Percentiles rank a stretch among this genome's conserved stretches.
phyloP scores from a whole-genome alignment of 116 monocot species.

The Thalassia testudinum region DNA sequence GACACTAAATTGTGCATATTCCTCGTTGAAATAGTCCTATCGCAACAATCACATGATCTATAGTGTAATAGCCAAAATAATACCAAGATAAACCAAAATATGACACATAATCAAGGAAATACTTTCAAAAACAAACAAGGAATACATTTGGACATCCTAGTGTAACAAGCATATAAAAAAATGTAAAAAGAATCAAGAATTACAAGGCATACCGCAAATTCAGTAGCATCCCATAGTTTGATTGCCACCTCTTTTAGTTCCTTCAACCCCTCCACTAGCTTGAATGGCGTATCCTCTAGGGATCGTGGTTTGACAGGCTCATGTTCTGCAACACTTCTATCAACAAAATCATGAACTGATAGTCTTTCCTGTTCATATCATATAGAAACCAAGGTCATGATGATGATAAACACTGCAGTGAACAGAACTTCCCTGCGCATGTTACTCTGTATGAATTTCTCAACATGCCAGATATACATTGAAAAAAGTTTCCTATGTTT shows the following conservation, averaged over 20 bases:
- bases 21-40: too few relatives aligned
- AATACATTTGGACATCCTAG: slow-evolving; percentile 9
- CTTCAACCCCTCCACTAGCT: slow-evolving; percentile 64
- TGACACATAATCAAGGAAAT: too few relatives aligned
- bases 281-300: slow-evolving; percentile 74
- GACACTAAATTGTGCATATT: too few relatives aligned
- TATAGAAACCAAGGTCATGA: background rate
- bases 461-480: too few relatives aligned
- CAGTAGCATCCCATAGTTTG: slow-evolving; percentile 56
- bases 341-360: slow-evolving; percentile 40
- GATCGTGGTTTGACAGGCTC: slow-evolving; percentile 54
- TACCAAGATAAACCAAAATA: too few relatives aligned
- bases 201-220: slow-evolving; percentile 99
- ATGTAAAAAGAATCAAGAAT: too few relatives aligned
- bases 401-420: background rate
- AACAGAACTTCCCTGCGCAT: background rate
- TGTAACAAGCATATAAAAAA: too few relatives aligned
- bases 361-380: slow-evolving; percentile 49
- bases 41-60: too few relatives aligned
- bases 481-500: too few relatives aligned
- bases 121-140: too few relatives aligned
- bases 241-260: slow-evolving; percentile 62
- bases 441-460: too few relatives aligned
- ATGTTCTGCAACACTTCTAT: slow-evolving; percentile 34
- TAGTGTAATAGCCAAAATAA: too few relatives aligned